A percentile compares a stretch with the other conserved stretches of the same genome.
Evolutionary conservation across 257 asterid genomes (phyloP).

Genomic region (Fraxinus quadrangulata): DNA sequence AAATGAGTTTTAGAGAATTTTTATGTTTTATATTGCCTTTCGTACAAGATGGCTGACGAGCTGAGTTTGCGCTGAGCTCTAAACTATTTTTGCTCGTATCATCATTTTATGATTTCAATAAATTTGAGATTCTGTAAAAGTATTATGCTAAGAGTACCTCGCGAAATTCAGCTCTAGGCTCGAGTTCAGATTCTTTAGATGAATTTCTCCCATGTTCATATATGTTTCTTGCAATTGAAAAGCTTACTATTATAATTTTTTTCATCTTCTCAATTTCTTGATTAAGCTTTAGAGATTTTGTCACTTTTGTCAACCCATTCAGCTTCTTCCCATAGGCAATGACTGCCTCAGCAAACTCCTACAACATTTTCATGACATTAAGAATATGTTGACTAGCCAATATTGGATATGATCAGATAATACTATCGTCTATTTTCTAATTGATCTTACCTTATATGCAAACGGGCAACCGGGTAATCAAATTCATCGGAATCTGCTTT

Average conservation of each 20-base stretch:
- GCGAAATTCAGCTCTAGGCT: conserved; percentile 68
- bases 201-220: conserved; percentile 28
- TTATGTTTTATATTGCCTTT: too few relatives aligned
- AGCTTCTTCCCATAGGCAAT: conserved; percentile 49
- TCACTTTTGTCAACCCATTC: conserved; percentile 19
- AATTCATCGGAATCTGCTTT: conserved; percentile 57
- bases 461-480: conserved; percentile 69
- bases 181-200: conserved; percentile 53
- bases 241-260: conserved; percentile 39
- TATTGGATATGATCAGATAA: not conserved
- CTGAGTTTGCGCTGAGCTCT: too few relatives aligned
- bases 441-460: conserved; percentile 55
- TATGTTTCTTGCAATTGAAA: conserved; percentile 42
- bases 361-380: not conserved
- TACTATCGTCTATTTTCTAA: not conserved
- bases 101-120: too few relatives aligned
- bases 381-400: not conserved
- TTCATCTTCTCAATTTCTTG: conserved; percentile 46
- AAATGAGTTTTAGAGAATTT: too few relatives aligned
- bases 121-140: too few relatives aligned
- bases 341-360: conserved; percentile 52
- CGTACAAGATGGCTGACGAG: too few relatives aligned
- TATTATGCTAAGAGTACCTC: conserved; percentile 43
- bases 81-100: too few relatives aligned
- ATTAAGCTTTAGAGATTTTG: conserved; percentile 34